Percentiles rank a stretch among this genome's conserved stretches.
Evolutionary conservation across 2,329 filamentous ascomycete genomes (phyloP).

Genomic region (Fusarium brevicatenulatum): DNA sequence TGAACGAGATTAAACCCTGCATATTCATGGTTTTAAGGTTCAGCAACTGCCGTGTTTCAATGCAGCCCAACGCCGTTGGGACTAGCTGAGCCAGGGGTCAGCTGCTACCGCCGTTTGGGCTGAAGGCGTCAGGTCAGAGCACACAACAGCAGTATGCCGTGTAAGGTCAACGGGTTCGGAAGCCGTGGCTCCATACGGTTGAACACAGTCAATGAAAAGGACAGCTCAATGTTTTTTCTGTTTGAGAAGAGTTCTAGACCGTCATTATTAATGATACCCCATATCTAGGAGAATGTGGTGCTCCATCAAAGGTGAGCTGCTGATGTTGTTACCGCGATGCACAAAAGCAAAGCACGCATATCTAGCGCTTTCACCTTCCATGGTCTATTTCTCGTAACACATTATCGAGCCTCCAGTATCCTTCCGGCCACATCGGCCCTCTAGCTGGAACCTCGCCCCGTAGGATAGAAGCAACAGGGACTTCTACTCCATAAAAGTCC

Average conservation of each 20-base stretch:
- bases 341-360: not conserved
- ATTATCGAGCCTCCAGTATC: not conserved
- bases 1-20: not conserved
- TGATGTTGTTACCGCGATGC: not conserved
- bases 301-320: not conserved
- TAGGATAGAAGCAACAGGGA: not conserved
- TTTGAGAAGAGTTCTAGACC: no score
- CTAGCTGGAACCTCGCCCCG: not conserved
- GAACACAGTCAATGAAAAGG: fast-evolving
- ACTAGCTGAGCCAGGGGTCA: not conserved
- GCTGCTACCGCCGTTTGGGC: not conserved
- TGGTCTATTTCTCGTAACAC: not conserved
- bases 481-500: not conserved
- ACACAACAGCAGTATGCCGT: not conserved
- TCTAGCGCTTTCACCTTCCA: not conserved
- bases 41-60: not conserved
- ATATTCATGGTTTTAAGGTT: not conserved
- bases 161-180: not conserved
- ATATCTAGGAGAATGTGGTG: not conserved
- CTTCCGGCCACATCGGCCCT: not conserved
- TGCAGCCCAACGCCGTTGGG: not conserved
- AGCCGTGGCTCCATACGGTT: not conserved
- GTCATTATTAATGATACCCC: not conserved
- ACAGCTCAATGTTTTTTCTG: no score
- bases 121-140: not conserved